Base-by-base conservation (phyloP, 768 basidiomycete genomes). In the Tricholoma sp. region DNA sequence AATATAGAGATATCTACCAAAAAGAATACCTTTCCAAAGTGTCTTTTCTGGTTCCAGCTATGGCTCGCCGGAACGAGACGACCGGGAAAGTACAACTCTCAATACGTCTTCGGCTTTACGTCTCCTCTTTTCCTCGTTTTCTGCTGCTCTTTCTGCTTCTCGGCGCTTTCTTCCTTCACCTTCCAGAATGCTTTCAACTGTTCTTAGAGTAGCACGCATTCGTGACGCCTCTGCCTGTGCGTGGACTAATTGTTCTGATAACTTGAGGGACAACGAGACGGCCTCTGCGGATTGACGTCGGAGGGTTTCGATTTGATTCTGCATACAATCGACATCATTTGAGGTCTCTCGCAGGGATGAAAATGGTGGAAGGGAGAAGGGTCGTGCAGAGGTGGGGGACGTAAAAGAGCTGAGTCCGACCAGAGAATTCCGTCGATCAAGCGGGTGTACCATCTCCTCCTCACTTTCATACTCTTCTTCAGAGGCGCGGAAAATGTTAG, bases 271-370 rank as follows among this genome's bases (percentile, higher is more conserved):
- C 29, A 83, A 76, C 5, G 82, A 82, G 55, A 85, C 78, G 6
- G 87, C 85, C 59, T 89, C 85, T 18, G 85, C 78, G 15, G 86
- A 81, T 65, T 88, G 85, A 54, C 82, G 78, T 48, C 85, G 81
- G 54, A 91, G 72, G 37, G 68, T 77, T 8, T 76, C 78, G 65
- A 89, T 78, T 70, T 91, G 88, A 62, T 79, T 77, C 63, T 83
- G 80, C 72, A 89, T 76, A 44, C 79, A 81, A 54, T 88, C 85
- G 53, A 89, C 68, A 50, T 74, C 73, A 54, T 80, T 74, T 15
- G 71, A 59, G 29, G 61, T 62, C 57, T 72, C 69, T 44, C 67
- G 73, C 48, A 79, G 57, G 20, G 72, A 67, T 10, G 71, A 71
- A 44, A 77, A 76, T 12, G 81, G 72, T 47, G 78, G 77, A 29